Percentiles rank a stretch among this genome's conserved stretches.
These are phyloP conservation scores for Akanthomyces muscarius DNA, from an alignment of 2,329 filamentous ascomycete species.

Conservation along the genomic window DNA sequence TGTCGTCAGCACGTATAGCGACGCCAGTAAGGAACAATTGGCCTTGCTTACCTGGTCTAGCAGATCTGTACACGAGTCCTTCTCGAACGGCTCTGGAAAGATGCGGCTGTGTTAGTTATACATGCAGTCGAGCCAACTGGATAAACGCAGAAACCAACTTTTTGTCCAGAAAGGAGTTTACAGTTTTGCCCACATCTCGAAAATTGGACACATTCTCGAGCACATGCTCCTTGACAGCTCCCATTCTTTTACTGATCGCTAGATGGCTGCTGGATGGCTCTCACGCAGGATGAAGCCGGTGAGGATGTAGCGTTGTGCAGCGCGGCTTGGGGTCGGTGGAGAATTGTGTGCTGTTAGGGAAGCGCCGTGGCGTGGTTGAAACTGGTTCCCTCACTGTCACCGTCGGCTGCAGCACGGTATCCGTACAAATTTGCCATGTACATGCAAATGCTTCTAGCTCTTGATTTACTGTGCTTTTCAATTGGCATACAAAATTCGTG, in stretches of 20 bases:
- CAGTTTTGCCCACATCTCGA: constrained; percentile 66
- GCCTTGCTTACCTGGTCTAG: constrained; percentile 48
- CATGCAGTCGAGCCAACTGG: neutral
- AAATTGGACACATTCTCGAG: constrained; percentile 52
- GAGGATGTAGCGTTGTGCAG: neutral
- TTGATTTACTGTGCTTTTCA: no score
- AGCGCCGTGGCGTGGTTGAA: neutral
- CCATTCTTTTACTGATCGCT: neutral
- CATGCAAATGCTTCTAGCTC: no score
- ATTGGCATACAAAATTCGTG: no score
- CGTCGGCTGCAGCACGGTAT: no score
- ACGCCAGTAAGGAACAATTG: neutral
- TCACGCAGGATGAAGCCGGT: neutral
- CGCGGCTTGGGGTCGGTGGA: neutral
- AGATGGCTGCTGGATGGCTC: neutral
- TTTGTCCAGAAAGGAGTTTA: constrained; percentile 56
- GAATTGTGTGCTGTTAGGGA: neutral
- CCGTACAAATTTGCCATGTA: no score
- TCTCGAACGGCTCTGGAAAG: constrained; percentile 43
- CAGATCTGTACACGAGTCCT: constrained; percentile 64
- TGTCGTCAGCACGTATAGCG: neutral
- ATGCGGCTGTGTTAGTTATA: neutral
- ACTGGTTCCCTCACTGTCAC: neutral
- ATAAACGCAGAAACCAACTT: constrained; percentile 40
- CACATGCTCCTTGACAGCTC: constrained; percentile 40